phyloP scores from a whole-genome alignment of 2,329 filamentous ascomycete species.

The Rhynchosporium graminicola region DNA sequence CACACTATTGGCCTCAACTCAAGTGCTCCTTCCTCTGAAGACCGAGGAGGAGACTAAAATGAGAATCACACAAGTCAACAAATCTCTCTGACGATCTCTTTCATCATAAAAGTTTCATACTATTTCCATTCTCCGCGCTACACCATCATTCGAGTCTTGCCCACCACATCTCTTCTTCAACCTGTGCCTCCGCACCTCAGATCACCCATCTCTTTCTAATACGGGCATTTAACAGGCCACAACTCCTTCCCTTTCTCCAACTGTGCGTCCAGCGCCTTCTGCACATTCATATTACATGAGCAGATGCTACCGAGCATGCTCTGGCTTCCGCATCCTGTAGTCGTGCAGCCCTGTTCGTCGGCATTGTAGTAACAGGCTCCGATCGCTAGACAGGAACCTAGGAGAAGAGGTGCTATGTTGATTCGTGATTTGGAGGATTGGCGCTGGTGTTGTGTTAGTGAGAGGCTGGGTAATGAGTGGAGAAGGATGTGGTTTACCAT shows the following conservation, averaged over 20 bases:
- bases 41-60: no score
- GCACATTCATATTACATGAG: slow-evolving; percentile 26
- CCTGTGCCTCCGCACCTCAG: neutral
- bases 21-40: no score
- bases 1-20: no score
- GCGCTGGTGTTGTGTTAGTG: slow-evolving; percentile 9
- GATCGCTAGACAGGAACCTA: slow-evolving; percentile 25
- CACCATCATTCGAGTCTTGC: neutral
- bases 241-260: slow-evolving; percentile 17
- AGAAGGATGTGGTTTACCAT: neutral
- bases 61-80: no score
- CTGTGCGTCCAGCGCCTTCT: slow-evolving; percentile 24
- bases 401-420: slow-evolving; percentile 18
- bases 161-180: neutral
- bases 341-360: slow-evolving; percentile 18
- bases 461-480: neutral
- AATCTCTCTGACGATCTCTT: no score
- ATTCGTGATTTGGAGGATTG: slow-evolving; percentile 19
- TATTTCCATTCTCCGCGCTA: neutral
- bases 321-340: slow-evolving; percentile 18
- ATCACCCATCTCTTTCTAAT: neutral
- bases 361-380: slow-evolving; percentile 21
- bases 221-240: slow-evolving; percentile 28
- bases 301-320: slow-evolving; percentile 18
- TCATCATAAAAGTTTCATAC: no score